Evolutionary conservation across 495 filamentous ascomycete species (phyloP).

Genomic region (Penicillium robsamsonii): DNA sequence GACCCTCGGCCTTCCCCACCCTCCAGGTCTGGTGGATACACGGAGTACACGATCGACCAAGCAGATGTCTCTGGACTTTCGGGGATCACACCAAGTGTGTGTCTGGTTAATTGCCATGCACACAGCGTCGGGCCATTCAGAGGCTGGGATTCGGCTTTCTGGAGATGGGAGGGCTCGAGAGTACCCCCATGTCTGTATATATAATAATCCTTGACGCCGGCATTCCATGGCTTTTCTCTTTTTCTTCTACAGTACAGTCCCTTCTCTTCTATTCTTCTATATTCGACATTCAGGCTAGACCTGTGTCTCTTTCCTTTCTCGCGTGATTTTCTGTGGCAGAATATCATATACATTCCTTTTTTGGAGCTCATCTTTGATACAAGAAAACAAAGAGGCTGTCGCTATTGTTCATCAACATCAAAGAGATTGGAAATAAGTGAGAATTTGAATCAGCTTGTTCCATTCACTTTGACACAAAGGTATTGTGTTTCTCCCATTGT

Average conservation of each 20-base stretch:
- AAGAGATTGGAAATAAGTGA: conserved; percentile 4
- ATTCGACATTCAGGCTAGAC: conserved; percentile 42
- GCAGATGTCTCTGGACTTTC: neutral
- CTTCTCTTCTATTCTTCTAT: conserved; percentile 25
- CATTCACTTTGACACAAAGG: conserved; percentile 22
- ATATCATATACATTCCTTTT: conserved; percentile 33
- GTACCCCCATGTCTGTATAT: conserved; percentile 15
- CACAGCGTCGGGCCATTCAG: conserved; percentile 14
- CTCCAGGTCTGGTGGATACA: neutral
- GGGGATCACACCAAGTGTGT: conserved; percentile 21
- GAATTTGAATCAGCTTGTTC: conserved; percentile 7
- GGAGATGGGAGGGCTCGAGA: conserved; percentile 3
- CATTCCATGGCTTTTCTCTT: conserved; percentile 11
- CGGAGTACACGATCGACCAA: conserved; percentile 7
- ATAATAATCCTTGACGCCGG: conserved; percentile 28
- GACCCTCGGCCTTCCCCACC: conserved; percentile 14
- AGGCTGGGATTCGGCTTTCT: neutral
- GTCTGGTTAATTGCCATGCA: conserved; percentile 25
- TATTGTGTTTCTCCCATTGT: conserved; percentile 19
- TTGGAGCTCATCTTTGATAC: neutral
- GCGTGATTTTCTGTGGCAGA: conserved; percentile 33
- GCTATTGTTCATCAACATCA: neutral
- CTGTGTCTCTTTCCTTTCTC: conserved; percentile 34
- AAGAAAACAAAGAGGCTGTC: neutral
- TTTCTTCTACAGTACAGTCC: conserved; percentile 20